A percentile compares a stretch with the other conserved stretches of the same genome.
These are phyloP conservation scores for Lepidium didymum DNA, from an alignment of 345 rosid species.

Conservation along the genomic window DNA sequence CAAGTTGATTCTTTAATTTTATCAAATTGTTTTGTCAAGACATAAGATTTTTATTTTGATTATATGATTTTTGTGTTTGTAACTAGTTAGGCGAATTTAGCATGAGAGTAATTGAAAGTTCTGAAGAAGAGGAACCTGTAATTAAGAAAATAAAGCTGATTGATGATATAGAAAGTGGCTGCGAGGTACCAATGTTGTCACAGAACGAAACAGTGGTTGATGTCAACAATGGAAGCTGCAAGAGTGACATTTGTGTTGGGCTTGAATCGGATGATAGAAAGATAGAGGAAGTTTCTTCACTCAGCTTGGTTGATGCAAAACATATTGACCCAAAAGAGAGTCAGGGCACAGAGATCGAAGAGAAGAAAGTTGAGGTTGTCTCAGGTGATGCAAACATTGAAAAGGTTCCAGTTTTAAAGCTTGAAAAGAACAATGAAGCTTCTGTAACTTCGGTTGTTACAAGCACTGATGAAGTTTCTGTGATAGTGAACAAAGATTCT, in stretches of 20 bases:
- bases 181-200: background rate
- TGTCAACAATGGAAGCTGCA: background rate
- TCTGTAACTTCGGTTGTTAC: background rate
- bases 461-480: background rate
- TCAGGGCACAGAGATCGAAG: background rate
- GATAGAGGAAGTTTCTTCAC: background rate
- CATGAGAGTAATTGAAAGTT: conserved; percentile 16
- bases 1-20: background rate
- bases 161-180: background rate
- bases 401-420: background rate
- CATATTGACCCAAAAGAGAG: background rate
- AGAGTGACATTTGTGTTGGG: background rate
- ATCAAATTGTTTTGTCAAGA: background rate
- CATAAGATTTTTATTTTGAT: background rate
- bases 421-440: background rate
- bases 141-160: conserved; percentile 1
- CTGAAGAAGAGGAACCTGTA: conserved; percentile 4
- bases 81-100: background rate
- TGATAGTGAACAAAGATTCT: background rate
- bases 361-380: background rate
- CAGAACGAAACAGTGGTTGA: background rate
- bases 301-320: background rate
- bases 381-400: background rate
- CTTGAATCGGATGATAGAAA: background rate
- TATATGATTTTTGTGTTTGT: background rate